These are phyloP conservation scores for Tillandsia leiboldiana DNA, from an alignment of 176 grass and related monocot species.

Conservation along the genomic window DNA sequence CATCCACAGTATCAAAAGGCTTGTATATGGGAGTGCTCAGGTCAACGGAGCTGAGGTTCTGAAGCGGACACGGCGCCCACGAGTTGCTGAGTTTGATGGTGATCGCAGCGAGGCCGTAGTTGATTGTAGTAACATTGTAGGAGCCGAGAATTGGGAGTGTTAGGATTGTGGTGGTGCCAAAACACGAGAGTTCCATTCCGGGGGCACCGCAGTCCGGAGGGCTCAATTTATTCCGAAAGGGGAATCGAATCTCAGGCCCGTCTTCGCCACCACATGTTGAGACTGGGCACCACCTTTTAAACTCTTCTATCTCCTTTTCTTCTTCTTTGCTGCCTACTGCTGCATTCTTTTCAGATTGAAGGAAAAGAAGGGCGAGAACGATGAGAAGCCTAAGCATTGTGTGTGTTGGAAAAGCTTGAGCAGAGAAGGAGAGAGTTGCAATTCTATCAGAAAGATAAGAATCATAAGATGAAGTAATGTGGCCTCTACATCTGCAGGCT, in stretches of 20 bases:
- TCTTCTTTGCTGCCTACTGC: conserved; percentile 7
- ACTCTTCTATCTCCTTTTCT: neutral
- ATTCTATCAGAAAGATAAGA: no score
- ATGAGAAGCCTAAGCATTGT: conserved; percentile 13
- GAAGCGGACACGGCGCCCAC: conserved; percentile 25
- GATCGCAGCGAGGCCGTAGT: conserved; percentile 12
- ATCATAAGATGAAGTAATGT: no score
- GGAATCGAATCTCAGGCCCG: conserved; percentile 35
- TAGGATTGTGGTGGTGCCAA: conserved; percentile 23
- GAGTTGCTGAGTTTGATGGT: neutral
- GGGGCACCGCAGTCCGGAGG: conserved; percentile 8
- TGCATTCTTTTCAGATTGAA: neutral
- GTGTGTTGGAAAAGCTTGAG: neutral
- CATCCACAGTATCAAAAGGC: no score
- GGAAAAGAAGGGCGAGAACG: neutral
- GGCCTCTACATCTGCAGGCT: no score
- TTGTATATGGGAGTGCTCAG: conserved; percentile 22
- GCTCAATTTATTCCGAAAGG: conserved; percentile 12
- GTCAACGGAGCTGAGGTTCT: conserved; percentile 18
- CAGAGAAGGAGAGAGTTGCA: neutral
- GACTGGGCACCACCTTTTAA: conserved; percentile 20
- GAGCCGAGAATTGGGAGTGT: conserved; percentile 21
- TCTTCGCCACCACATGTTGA: conserved; percentile 21
- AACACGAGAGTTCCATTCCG: conserved; percentile 46
- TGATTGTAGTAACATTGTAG: conserved; percentile 29